phyloP scores from a whole-genome alignment of 306 rosid genomes.

The Inga leiocalycina region DNA sequence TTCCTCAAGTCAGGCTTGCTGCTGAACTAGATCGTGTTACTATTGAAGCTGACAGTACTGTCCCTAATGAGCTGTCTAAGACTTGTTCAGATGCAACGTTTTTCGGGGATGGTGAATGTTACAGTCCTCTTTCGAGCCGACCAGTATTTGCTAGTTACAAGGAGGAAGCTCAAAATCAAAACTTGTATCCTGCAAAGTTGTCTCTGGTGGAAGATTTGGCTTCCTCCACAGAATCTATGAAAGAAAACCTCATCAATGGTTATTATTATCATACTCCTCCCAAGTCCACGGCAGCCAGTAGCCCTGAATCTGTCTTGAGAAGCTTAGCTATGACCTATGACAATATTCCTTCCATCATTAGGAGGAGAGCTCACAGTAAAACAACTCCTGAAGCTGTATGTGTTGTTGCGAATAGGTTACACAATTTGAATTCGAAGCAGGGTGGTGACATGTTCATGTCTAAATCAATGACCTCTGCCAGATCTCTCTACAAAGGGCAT shows the following conservation, averaged over 20 bases:
- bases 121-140: slow-evolving; percentile 20
- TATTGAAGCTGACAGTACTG: too few species aligned
- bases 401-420: slow-evolving; percentile 3
- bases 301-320: slow-evolving; percentile 52
- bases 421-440: slow-evolving; percentile 16
- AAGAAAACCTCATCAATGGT: not conserved
- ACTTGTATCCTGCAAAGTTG: not conserved
- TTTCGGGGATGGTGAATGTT: slow-evolving; percentile 22
- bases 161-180: not conserved
- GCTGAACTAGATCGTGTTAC: slow-evolving; percentile 13
- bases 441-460: slow-evolving; percentile 23
- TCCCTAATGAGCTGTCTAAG: slow-evolving; percentile 21
- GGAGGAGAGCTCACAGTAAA: slow-evolving; percentile 48
- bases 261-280: slow-evolving; percentile 26
- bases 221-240: not conserved
- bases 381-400: not conserved
- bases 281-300: slow-evolving; percentile 1
- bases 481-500: slow-evolving; percentile 40
- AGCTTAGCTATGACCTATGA: slow-evolving; percentile 55
- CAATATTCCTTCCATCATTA: slow-evolving; percentile 60
- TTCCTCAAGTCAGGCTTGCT: slow-evolving; percentile 15
- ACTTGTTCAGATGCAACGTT: slow-evolving; percentile 21
- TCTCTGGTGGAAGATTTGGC: not conserved
- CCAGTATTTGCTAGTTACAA: slow-evolving; percentile 15
- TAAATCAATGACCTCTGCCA: slow-evolving; percentile 20